phyloP scores from a whole-genome alignment of 2,329 filamentous ascomycete genomes.

The Pseudopyricularia cyperi region DNA sequence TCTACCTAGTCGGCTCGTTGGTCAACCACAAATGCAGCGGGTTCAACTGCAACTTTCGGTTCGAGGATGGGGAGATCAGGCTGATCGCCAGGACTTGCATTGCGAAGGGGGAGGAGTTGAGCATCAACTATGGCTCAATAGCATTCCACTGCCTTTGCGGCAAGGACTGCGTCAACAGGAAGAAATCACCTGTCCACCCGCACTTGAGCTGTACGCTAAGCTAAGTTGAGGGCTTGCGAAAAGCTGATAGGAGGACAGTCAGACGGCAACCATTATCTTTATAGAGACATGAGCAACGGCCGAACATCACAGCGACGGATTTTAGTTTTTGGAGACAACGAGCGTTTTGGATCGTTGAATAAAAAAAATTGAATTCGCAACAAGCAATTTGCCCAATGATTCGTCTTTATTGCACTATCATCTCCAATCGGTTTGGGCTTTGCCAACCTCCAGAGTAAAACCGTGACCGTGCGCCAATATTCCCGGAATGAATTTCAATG shows the following conservation, averaged over 20 bases:
- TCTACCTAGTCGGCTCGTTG: slow-evolving; percentile 11
- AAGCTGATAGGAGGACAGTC: not conserved
- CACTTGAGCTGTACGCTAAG: not conserved
- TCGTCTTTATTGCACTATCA: slow-evolving; percentile 5
- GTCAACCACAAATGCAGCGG: slow-evolving; percentile 21
- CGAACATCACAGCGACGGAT: not conserved
- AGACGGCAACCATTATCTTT: not conserved
- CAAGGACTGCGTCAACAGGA: slow-evolving; percentile 5
- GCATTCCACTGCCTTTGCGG: slow-evolving; percentile 15
- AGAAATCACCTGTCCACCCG: not conserved
- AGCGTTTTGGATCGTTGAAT: not conserved
- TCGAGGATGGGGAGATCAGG: slow-evolving; percentile 9
- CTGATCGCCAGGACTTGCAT: slow-evolving; percentile 15
- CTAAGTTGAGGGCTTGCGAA: not conserved
- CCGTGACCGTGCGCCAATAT: slow-evolving; percentile 43
- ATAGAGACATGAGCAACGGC: not conserved
- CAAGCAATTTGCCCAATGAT: slow-evolving; percentile 1
- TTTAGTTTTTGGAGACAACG: not conserved
- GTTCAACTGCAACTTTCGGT: slow-evolving; percentile 14
- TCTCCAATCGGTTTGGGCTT: not conserved
- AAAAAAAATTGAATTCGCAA: not conserved
- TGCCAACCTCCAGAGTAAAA: slow-evolving; percentile 22
- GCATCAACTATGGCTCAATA: slow-evolving; percentile 21
- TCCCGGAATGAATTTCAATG: slow-evolving; percentile 37
- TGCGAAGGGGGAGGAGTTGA: slow-evolving; percentile 18